Base-by-base conservation (phyloP, 257 asterid genomes). In the Penstemon davidsonii region DNA sequence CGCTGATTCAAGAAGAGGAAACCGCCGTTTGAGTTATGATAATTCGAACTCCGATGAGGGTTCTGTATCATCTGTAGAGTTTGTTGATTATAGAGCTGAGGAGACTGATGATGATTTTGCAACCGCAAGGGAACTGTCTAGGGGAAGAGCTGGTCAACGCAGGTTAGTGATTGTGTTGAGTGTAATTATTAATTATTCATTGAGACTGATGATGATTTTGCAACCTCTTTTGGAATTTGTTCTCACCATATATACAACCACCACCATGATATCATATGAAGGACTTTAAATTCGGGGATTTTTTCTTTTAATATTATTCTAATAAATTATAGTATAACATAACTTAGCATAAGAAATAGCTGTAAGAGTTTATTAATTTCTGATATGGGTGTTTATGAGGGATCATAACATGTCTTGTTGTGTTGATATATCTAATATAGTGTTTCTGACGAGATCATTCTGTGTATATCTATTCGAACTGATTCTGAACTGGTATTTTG, bases 31-130 rank as follows among this genome's bases (percentile, higher is more conserved):
- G 79, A 80, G 85, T 78, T 85, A 75, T 58, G 92, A 83, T 33
- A 78, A 83, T 64, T 87, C 95, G 4, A 85, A 82, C 78, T 89
- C 92, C 60, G 96, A 89, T 55, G 96, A 85, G 72, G 88, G 92
- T 73, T 89, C 96, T 15, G 85, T 87, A 49, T 79, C 95, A 39
- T 84, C 96, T 52, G 78, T 81, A 60, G 96, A 89, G 67, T 81
- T 73, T 69, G 77, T 74, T 37, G 95, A 85, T 55, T 85, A 80
- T 73, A 81, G 90, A 71, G 33, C 33, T 25, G 33, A 25, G 33
- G 33, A 25, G 33, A 25, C 33, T 25, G 96, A 79, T 64, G 90
- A 87, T 55, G 95, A 82, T 52, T 78, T 83, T 71, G 78, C 76
- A 56, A 82, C 39, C 59, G 81, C 82, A 40, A 79, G 89, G 62